Conservation (phyloP, 2,329 filamentous ascomycete genomes). For the Gyromitra esculenta region DNA sequence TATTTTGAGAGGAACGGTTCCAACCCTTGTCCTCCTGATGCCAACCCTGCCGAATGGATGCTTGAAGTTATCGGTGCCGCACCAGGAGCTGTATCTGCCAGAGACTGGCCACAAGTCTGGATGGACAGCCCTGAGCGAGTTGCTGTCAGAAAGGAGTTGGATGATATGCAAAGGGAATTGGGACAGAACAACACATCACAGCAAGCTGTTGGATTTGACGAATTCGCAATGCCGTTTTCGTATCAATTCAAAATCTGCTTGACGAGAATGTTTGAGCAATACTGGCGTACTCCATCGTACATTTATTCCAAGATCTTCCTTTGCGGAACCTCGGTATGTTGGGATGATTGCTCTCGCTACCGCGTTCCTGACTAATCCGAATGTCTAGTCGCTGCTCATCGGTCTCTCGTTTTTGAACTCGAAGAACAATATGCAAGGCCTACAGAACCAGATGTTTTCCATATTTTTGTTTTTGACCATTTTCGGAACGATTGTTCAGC, state of each 20-base stretch:
- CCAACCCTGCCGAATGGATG: slow-evolving; percentile 88
- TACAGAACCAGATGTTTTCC: slow-evolving; percentile 87
- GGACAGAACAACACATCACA: slow-evolving; percentile 46
- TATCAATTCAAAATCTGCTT: slow-evolving; percentile 74
- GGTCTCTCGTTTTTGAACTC: slow-evolving; percentile 82
- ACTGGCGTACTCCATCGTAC: slow-evolving; percentile 89
- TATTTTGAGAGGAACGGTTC: slow-evolving; percentile 82
- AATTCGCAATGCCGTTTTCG: slow-evolving; percentile 81
- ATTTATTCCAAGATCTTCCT: slow-evolving; percentile 84
- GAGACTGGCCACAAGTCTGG: slow-evolving; percentile 66
- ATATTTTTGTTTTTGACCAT: slow-evolving; percentile 86
- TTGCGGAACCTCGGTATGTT: slow-evolving; percentile 66
- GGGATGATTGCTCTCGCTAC: slow-evolving; percentile 43
- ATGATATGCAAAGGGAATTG: slow-evolving; percentile 61
- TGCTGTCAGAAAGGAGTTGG: slow-evolving; percentile 63
- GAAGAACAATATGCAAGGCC: slow-evolving; percentile 76
- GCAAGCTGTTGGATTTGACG: slow-evolving; percentile 67
- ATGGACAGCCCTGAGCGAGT: slow-evolving; percentile 63
- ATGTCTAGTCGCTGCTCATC: slow-evolving; percentile 72
- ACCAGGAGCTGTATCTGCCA: slow-evolving; percentile 64
- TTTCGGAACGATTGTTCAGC: slow-evolving; percentile 80
- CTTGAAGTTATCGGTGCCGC: slow-evolving; percentile 67
- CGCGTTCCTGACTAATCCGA: slow-evolving; percentile 23
- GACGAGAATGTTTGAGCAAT: slow-evolving; percentile 84
- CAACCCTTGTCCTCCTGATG: slow-evolving; percentile 70